Conservation (phyloP, 768 basidiomycete genomes). For the Flagelloscypha sp. region DNA sequence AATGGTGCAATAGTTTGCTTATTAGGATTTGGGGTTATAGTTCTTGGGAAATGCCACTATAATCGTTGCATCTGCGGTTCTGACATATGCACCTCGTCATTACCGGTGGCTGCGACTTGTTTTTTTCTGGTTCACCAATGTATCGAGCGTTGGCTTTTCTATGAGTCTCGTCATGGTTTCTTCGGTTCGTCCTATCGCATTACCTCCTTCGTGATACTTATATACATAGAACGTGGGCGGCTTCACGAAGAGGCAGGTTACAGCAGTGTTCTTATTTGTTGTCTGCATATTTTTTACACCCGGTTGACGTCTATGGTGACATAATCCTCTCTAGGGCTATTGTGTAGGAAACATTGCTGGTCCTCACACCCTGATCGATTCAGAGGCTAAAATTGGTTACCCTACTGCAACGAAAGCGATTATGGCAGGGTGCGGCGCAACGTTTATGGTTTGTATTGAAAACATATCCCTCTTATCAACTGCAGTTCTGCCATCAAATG, state of each 20-base stretch:
- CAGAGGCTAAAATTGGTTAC: constrained; percentile 13
- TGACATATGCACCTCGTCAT: constrained; percentile 14
- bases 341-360: constrained; percentile 14
- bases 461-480: no score
- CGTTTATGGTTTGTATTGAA: no score
- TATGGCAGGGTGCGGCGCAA: constrained; percentile 17
- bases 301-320: no score
- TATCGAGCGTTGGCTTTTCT: constrained; percentile 13
- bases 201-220: not conserved
- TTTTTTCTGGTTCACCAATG: constrained; percentile 13
- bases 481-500: no score
- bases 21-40: no score
- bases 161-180: constrained; percentile 21
- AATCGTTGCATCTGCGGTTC: constrained; percentile 10
- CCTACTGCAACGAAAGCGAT: constrained; percentile 20
- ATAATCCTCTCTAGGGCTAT: no score
- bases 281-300: no score
- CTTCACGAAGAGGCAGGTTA: constrained; percentile 21
- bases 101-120: no score
- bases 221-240: constrained; percentile 17
- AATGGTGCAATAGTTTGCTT: no score
- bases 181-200: not conserved
- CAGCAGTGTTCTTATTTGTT: constrained; percentile 20
- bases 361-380: constrained; percentile 9
- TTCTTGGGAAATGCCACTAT: constrained; percentile 9